Evolutionary conservation across 2,329 filamentous ascomycete species (phyloP).

Genomic region (Colletotrichum magnum): DNA sequence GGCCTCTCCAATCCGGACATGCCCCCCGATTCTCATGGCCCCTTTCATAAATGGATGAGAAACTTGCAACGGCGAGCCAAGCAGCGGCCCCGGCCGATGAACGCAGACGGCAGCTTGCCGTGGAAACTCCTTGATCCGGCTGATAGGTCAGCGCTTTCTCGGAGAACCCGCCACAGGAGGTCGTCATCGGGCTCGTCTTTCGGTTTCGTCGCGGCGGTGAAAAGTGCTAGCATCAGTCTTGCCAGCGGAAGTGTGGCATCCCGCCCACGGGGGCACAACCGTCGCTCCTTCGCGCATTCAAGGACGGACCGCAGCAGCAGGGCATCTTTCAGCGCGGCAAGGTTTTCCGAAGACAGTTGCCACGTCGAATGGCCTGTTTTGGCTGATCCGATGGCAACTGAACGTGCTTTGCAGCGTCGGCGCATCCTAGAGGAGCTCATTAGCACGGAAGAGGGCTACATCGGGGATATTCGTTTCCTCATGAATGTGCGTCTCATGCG

Average conservation of each 20-base stretch:
- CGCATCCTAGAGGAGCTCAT: slow-evolving; percentile 89
- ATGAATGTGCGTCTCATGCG: slow-evolving; percentile 75
- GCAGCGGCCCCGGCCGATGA: slow-evolving; percentile 51
- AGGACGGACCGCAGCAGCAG: slow-evolving; percentile 74
- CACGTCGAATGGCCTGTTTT: slow-evolving; percentile 68
- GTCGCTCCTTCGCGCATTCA: slow-evolving; percentile 67
- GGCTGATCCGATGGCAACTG: slow-evolving; percentile 78
- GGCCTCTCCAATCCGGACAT: slow-evolving; percentile 24
- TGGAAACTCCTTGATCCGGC: slow-evolving; percentile 50
- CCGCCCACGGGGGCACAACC: slow-evolving; percentile 68
- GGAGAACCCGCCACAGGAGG: slow-evolving; percentile 61
- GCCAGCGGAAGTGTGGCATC: slow-evolving; percentile 78
- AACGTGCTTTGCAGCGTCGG: slow-evolving; percentile 81
- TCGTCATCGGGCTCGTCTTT: slow-evolving; percentile 82
- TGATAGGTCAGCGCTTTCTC: slow-evolving; percentile 43
- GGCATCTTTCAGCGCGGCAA: slow-evolving; percentile 71
- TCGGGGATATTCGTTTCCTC: slow-evolving; percentile 88
- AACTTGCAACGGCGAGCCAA: slow-evolving; percentile 73
- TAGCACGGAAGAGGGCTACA: slow-evolving; percentile 88
- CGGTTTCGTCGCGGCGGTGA: slow-evolving; percentile 84
- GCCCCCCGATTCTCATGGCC: slow-evolving; percentile 49
- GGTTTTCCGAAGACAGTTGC: slow-evolving; percentile 75
- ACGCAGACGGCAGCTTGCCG: slow-evolving; percentile 50
- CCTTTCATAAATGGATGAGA: slow-evolving; percentile 82
- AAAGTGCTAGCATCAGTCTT: slow-evolving; percentile 84